Evolutionary conservation across 331 rosid genomes (phyloP).

Genomic region (Erythrophleum ivorense): DNA sequence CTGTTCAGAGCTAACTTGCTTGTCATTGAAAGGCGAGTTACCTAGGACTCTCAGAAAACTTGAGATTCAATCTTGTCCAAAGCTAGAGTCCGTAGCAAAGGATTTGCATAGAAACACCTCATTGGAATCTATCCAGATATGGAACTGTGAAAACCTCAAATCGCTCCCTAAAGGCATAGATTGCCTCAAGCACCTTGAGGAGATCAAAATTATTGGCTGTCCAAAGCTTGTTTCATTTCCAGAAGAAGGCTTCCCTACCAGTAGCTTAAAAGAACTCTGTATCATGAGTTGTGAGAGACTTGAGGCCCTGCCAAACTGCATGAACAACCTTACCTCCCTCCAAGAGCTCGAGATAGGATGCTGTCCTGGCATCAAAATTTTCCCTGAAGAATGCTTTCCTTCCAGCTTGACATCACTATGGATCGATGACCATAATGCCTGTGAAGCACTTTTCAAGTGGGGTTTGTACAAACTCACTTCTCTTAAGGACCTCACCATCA

Average conservation of each 20-base stretch:
- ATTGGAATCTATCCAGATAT: constrained; percentile 21
- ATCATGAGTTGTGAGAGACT: constrained; percentile 14
- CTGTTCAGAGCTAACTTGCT: constrained; percentile 5
- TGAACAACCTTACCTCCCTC: constrained; percentile 18
- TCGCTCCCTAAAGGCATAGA: constrained; percentile 34
- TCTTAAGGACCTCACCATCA: constrained; percentile 15
- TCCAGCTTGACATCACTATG: constrained; percentile 7
- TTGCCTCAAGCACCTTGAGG: constrained; percentile 18
- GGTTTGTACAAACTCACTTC: constrained; percentile 29
- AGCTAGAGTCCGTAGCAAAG: constrained; percentile 26
- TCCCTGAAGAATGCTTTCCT: constrained; percentile 22
- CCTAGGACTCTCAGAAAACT: constrained; percentile 26
- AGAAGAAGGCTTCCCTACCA: neutral
- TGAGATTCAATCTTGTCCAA: constrained; percentile 9
- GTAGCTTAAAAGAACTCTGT: constrained; percentile 3
- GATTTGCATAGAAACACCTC: constrained; percentile 14
- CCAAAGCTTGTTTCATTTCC: constrained; percentile 19
- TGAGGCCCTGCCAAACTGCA: constrained; percentile 2
- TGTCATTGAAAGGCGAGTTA: constrained; percentile 23
- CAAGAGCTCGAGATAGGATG: neutral
- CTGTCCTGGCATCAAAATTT: constrained; percentile 3
- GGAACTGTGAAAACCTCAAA: constrained; percentile 28
- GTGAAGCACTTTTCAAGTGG: constrained; percentile 20
- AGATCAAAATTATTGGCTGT: constrained; percentile 16
- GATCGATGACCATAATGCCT: constrained; percentile 18